Conservation (phyloP, 2,329 filamentous ascomycete genomes). For the Hortaea sp. region DNA sequence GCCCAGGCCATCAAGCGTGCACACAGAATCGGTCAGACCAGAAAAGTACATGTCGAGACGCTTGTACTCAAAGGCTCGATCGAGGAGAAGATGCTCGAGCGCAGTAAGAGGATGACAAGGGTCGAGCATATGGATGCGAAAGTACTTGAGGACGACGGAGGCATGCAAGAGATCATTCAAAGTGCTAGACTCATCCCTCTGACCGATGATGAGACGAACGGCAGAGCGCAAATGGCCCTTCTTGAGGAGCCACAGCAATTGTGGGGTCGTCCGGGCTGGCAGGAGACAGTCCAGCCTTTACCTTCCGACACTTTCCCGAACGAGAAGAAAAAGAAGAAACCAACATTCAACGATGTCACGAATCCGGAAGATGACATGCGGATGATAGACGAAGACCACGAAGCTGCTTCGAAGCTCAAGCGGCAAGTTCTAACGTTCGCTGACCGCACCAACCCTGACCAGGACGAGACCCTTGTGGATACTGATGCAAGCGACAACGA, state of each 20-base stretch:
- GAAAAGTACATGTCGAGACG: conserved; percentile 74
- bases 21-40: conserved; percentile 74
- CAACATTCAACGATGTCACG: conserved; percentile 2
- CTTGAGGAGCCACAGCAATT: conserved; percentile 34
- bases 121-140: conserved; percentile 45
- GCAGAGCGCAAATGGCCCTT: conserved; percentile 30
- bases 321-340: conserved; percentile 2
- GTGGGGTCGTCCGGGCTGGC: conserved; percentile 30
- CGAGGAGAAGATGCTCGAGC: conserved; percentile 72
- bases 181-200: conserved; percentile 41
- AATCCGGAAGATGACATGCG: background rate
- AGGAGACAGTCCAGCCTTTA: background rate
- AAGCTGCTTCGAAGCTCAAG: background rate
- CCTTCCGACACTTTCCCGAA: too few relatives aligned
- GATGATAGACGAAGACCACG: conserved; percentile 1
- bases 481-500: conserved; percentile 4
- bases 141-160: conserved; percentile 47
- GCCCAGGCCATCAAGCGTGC: conserved; percentile 87
- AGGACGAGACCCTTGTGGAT: background rate
- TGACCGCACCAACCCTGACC: conserved; percentile 2
- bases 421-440: conserved; percentile 1
- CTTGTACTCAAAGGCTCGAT: conserved; percentile 70
- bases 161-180: conserved; percentile 50
- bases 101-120: conserved; percentile 64
- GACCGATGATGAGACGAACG: conserved; percentile 22